Percentiles rank a stretch among this genome's conserved stretches.
Conservation (phyloP, 805 yeast genomes). For the Yarrowia alimentaria region DNA sequence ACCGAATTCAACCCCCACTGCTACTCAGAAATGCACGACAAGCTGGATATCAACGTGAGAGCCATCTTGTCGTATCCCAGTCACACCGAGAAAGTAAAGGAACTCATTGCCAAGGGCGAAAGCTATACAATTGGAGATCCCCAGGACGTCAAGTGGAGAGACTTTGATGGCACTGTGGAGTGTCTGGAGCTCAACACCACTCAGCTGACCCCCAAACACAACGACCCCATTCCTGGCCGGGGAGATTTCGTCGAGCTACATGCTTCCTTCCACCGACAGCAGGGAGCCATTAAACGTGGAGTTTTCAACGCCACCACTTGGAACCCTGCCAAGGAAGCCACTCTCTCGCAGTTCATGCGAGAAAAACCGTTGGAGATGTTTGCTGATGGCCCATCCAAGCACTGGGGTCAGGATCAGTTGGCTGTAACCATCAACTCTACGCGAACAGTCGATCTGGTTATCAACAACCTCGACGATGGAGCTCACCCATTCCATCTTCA, state of each 20-base stretch:
- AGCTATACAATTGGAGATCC: background rate
- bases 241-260: slow-evolving; percentile 39
- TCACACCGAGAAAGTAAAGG: slow-evolving; percentile 29
- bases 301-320: slow-evolving; percentile 36
- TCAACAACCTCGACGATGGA: slow-evolving; percentile 85
- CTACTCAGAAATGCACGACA: slow-evolving; percentile 40
- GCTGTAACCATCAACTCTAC: slow-evolving; percentile 56
- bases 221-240: slow-evolving; percentile 36
- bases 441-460: slow-evolving; percentile 69
- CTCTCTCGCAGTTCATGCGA: slow-evolving; percentile 28
- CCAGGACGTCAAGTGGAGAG: slow-evolving; percentile 31
- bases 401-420: slow-evolving; percentile 55
- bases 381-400: slow-evolving; percentile 48
- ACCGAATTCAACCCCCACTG: slow-evolving; percentile 43
- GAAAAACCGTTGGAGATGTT: slow-evolving; percentile 27
- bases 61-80: slow-evolving; percentile 42
- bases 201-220: slow-evolving; percentile 32
- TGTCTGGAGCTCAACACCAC: slow-evolving; percentile 36
- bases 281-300: slow-evolving; percentile 40
- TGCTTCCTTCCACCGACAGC: slow-evolving; percentile 40
- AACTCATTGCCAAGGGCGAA: slow-evolving; percentile 17
- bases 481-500: slow-evolving; percentile 94
- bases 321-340: slow-evolving; percentile 30
- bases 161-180: slow-evolving; percentile 34
- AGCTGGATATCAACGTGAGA: slow-evolving; percentile 39